These are phyloP conservation scores for Clavaria fumosa DNA, from an alignment of 768 basidiomycete species.

Conservation along the genomic window DNA sequence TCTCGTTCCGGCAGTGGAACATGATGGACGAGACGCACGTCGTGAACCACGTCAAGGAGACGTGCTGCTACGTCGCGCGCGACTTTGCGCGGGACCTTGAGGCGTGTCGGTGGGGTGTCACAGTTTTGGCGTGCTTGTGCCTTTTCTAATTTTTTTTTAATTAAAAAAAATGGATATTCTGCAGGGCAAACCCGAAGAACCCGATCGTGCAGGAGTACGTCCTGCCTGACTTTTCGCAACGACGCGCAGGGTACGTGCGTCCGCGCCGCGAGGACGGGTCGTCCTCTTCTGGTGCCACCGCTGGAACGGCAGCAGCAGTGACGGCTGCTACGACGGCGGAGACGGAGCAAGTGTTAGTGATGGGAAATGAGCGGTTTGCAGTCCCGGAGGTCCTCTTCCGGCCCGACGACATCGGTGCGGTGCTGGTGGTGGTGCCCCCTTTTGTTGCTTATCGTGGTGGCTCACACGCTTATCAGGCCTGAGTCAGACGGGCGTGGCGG, in stretches of 20 bases:
- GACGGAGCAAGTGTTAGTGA: constrained; percentile 56
- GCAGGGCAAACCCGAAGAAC: constrained; percentile 40
- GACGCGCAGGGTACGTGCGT: constrained; percentile 43
- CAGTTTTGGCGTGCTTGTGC: constrained; percentile 3
- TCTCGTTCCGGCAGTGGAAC: constrained; percentile 94
- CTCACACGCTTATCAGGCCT: constrained; percentile 31
- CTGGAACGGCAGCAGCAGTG: too few relatives aligned
- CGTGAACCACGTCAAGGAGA: constrained; percentile 85
- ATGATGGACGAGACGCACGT: constrained; percentile 97
- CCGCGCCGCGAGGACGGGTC: constrained; percentile 36
- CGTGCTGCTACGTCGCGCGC: constrained; percentile 73
- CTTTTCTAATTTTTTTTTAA: constrained; percentile 6
- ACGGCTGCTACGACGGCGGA: constrained; percentile 32
- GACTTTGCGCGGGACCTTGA: constrained; percentile 64
- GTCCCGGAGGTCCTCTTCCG: constrained; percentile 89
- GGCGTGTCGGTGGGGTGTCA: constrained; percentile 49
- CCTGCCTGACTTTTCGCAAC: constrained; percentile 71
- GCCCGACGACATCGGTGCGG: constrained; percentile 76
- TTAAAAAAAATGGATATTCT: constrained; percentile 10
- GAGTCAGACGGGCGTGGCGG: constrained; percentile 66
- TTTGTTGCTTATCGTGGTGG: not conserved
- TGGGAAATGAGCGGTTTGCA: constrained; percentile 85
- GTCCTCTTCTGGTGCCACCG: too few relatives aligned
- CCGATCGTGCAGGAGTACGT: constrained; percentile 77
- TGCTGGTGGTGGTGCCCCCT: constrained; percentile 39